Percentiles rank a stretch among this genome's conserved stretches.
phyloP scores from a whole-genome alignment of 805 yeast genomes.

The Wickerhamiella vanderwaltii region DNA sequence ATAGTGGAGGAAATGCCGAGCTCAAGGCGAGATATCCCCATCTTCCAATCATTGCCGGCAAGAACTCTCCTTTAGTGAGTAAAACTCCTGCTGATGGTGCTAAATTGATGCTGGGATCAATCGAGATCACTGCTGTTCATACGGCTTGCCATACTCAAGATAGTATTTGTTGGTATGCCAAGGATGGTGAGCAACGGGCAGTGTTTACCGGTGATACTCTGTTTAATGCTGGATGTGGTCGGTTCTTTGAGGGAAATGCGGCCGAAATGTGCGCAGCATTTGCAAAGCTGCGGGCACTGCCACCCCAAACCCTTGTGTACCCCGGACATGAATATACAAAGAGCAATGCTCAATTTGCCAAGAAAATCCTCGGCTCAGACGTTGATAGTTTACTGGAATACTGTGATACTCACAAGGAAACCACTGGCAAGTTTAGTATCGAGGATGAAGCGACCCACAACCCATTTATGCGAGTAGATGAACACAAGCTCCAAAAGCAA shows the following conservation, averaged over 20 bases:
- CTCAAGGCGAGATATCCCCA: constrained; percentile 30
- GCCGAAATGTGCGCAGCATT: constrained; percentile 66
- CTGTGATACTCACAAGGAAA: constrained; percentile 44
- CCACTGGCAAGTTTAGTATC: constrained; percentile 81
- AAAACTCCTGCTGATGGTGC: constrained; percentile 58
- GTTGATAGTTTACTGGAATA: constrained; percentile 48
- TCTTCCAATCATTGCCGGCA: constrained; percentile 71
- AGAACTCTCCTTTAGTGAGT: constrained; percentile 61
- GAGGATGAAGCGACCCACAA: constrained; percentile 69
- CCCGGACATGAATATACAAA: constrained; percentile 96
- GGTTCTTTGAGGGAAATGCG: constrained; percentile 88
- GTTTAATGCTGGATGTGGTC: constrained; percentile 89
- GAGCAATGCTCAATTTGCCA: constrained; percentile 67
- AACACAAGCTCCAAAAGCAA: constrained; percentile 46
- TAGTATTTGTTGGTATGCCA: constrained; percentile 74
- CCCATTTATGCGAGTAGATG: constrained; percentile 76
- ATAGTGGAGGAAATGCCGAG: constrained; percentile 69
- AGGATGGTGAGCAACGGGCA: constrained; percentile 59
- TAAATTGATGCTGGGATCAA: constrained; percentile 48
- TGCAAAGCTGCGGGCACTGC: constrained; percentile 46
- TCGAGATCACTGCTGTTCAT: constrained; percentile 68
- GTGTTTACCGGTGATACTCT: constrained; percentile 95
- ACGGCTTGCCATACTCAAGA: constrained; percentile 99
- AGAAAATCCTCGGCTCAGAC: constrained; percentile 41
- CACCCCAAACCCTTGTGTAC: constrained; percentile 59